phyloP scores from a whole-genome alignment of 495 filamentous ascomycete genomes.

The Rhypophila decipiens region DNA sequence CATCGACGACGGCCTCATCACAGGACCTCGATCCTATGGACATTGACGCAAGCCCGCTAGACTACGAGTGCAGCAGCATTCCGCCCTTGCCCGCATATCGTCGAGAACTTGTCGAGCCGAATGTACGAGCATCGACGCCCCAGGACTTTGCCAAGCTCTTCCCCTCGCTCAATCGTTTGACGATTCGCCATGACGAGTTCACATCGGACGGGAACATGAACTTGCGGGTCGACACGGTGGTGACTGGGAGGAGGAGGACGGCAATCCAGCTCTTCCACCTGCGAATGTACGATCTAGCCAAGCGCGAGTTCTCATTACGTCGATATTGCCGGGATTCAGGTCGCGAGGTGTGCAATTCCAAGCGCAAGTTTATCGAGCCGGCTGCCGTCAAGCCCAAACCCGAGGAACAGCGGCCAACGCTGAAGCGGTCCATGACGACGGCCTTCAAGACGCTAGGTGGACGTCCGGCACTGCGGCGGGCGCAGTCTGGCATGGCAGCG shows the following conservation, averaged over 20 bases:
- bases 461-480: conserved; percentile 49
- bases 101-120: conserved; percentile 52
- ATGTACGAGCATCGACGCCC: conserved; percentile 68
- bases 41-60: conserved; percentile 41
- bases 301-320: conserved; percentile 81
- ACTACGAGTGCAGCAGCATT: conserved; percentile 33
- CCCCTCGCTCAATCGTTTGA: conserved; percentile 71
- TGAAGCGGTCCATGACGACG: conserved; percentile 68
- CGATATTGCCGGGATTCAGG: conserved; percentile 91
- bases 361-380: conserved; percentile 59
- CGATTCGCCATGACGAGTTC: conserved; percentile 85
- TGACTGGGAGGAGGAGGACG: conserved; percentile 51
- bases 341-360: conserved; percentile 85
- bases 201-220: conserved; percentile 97
- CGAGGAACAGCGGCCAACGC: conserved; percentile 25
- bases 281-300: conserved; percentile 86
- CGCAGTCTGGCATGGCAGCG: conserved; percentile 31
- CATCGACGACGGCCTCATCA: conserved; percentile 62
- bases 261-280: conserved; percentile 88
- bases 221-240: conserved; percentile 77
- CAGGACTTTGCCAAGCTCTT: conserved; percentile 82
- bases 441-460: conserved; percentile 62
- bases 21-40: conserved; percentile 57
- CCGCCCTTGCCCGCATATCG: conserved; percentile 53
- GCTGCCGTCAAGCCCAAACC: conserved; percentile 19